Evolutionary conservation across 2,329 filamentous ascomycete species (phyloP).

Genomic region (Hymenoscyphus scutula): DNA sequence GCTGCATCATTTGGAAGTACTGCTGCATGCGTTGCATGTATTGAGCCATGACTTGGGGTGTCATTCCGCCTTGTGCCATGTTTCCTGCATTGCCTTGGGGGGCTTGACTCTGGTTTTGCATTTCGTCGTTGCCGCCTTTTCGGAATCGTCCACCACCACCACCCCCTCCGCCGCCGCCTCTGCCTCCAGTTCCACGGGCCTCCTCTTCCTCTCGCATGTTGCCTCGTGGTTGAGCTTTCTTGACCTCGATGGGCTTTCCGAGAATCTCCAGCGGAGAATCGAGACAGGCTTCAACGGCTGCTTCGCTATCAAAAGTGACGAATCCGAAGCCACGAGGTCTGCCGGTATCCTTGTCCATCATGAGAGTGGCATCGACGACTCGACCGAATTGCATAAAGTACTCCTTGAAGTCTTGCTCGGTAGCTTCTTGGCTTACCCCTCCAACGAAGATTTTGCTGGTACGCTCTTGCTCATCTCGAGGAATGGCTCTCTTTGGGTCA

Average conservation of each 20-base stretch:
- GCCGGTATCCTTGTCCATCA: conserved; percentile 99
- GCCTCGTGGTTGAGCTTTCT: conserved; percentile 92
- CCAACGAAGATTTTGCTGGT: conserved; percentile 99
- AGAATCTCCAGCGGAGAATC: conserved; percentile 84
- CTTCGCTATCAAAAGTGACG: conserved; percentile 95
- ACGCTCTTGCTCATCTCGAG: conserved; percentile 95
- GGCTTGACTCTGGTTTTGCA: conserved; percentile 41
- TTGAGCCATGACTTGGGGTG: conserved; percentile 94
- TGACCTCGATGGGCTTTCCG: conserved; percentile 95
- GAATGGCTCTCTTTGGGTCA: conserved; percentile 95
- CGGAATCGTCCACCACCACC: conserved; percentile 55
- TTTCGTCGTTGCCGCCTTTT: conserved; percentile 50
- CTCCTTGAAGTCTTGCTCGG: conserved; percentile 90
- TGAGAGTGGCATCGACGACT: conserved; percentile 94
- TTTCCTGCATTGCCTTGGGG: conserved; percentile 35
- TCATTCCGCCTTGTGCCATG: conserved; percentile 65
- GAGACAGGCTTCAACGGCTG: conserved; percentile 89
- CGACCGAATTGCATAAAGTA: conserved; percentile 97
- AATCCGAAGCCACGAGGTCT: conserved; percentile 94
- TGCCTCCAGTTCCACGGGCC: conserved; percentile 50
- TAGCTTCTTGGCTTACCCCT: conserved; percentile 95
- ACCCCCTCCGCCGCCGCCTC: conserved; percentile 5
- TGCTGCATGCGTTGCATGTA: conserved; percentile 99
- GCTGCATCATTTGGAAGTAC: conserved; percentile 93
- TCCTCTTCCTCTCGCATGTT: conserved; percentile 92